Evolutionary conservation across 371 early-diverging fungal genomes (phyloP).

Genomic region (Rhizopus arrhizus): DNA sequence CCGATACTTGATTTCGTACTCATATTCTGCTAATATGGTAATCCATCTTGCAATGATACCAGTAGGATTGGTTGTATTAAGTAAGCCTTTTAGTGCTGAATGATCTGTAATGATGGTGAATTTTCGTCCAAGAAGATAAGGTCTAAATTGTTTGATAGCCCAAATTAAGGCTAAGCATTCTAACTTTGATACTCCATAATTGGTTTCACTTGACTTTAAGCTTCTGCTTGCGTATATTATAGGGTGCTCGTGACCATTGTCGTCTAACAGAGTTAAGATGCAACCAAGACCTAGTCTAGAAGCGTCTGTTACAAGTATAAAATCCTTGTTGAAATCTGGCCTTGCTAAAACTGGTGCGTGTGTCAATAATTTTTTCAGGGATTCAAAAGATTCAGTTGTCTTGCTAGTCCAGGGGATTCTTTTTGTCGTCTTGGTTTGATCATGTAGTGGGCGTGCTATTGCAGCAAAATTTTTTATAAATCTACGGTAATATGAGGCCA

Average conservation of each 20-base stretch:
- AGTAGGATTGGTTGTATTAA: neutral
- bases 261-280: conserved; percentile 1
- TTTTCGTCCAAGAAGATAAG: conserved; percentile 1
- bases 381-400: no score
- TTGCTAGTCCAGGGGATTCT: no score
- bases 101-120: conserved; percentile 2
- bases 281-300: neutral
- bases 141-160: neutral
- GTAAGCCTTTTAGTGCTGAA: neutral
- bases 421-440: no score
- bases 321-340: neutral
- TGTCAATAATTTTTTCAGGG: no score
- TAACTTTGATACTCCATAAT: conserved; percentile 4
- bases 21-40: neutral
- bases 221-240: neutral
- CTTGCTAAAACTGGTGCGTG: no score
- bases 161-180: conserved; percentile 2
- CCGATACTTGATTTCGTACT: conserved; percentile 2
- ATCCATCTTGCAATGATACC: conserved; percentile 1
- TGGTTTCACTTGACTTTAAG: neutral
- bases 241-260: neutral
- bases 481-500: conserved; percentile 8
- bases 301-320: neutral
- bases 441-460: no score
- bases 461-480: no score